These are phyloP conservation scores for Amanita pallidorosea DNA, from an alignment of 768 basidiomycete species.

Conservation along the genomic window DNA sequence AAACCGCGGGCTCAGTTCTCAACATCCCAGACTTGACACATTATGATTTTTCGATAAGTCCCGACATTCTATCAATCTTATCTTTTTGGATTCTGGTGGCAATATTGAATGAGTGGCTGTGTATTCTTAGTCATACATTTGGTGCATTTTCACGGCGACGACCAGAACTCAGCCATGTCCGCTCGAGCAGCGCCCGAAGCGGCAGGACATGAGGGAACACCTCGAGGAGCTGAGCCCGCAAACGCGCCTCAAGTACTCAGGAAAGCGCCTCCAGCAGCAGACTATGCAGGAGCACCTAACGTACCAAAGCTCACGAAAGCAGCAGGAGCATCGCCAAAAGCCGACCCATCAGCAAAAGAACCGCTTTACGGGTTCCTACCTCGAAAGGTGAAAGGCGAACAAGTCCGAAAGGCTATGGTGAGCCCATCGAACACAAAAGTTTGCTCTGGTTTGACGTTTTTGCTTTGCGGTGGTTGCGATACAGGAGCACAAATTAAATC, in stretches of 20 bases:
- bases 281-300: too few species aligned
- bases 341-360: constrained; percentile 21
- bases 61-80: too few species aligned
- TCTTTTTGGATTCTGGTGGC: too few species aligned
- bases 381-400: constrained; percentile 50
- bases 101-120: background rate
- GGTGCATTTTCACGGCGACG: constrained; percentile 23
- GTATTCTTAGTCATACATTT: background rate
- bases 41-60: too few species aligned
- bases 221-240: background rate
- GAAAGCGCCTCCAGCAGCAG: too few species aligned
- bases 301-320: too few species aligned
- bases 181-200: too few species aligned
- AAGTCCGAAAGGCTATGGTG: constrained; percentile 67
- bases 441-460: background rate
- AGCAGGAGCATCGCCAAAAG: too few species aligned
- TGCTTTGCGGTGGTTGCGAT: background rate
- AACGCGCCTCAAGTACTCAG: too few species aligned
- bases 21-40: too few species aligned
- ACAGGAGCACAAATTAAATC: constrained; percentile 74
- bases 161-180: constrained; percentile 8
- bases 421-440: constrained; percentile 11
- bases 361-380: constrained; percentile 70
- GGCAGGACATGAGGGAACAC: too few species aligned
- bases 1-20: too few species aligned